Conservation (phyloP, 2,329 filamentous ascomycete genomes). For the Fusarium dlaminii region DNA sequence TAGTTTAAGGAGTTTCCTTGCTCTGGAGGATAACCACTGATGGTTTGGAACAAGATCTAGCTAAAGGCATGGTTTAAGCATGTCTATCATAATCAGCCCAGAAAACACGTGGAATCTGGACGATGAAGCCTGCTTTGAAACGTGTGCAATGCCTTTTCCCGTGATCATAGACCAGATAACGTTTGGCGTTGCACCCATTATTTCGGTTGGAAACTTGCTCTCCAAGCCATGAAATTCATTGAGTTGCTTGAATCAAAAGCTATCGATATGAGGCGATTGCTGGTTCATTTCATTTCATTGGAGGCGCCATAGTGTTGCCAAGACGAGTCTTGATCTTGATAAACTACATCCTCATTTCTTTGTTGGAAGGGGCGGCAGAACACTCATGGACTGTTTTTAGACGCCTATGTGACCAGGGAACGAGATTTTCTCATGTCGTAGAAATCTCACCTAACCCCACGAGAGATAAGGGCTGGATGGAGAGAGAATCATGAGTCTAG, state of each 20-base stretch:
- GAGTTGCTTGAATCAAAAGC: conserved; percentile 1
- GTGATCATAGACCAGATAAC: conserved; percentile 2
- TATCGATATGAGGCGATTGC: conserved; percentile 2
- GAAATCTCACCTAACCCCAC: conserved; percentile 21
- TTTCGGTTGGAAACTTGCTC: neutral
- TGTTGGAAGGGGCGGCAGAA: conserved; percentile 10
- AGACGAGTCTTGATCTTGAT: neutral
- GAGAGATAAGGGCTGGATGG: conserved; percentile 36
- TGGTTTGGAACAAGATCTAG: conserved; percentile 32
- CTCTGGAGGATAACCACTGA: conserved; percentile 24
- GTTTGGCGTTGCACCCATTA: neutral
- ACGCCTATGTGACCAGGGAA: neutral
- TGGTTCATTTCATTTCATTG: neutral
- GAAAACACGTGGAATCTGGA: conserved; percentile 13
- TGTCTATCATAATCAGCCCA: conserved; percentile 29
- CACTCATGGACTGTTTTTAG: conserved; percentile 14
- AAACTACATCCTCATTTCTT: neutral
- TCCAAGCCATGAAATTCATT: conserved; percentile 1
- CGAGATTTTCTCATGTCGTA: conserved; percentile 2
- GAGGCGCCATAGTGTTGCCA: neutral
- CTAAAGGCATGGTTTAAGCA: conserved; percentile 25
- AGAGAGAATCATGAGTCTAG: conserved; percentile 33
- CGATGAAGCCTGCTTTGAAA: conserved; percentile 17
- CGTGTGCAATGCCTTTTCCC: neutral
- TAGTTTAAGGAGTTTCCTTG: conserved; percentile 18